Percentiles rank a stretch among this genome's conserved stretches.
These are phyloP conservation scores for Linum trigynum DNA, from an alignment of 345 rosid species.

Conservation along the genomic window DNA sequence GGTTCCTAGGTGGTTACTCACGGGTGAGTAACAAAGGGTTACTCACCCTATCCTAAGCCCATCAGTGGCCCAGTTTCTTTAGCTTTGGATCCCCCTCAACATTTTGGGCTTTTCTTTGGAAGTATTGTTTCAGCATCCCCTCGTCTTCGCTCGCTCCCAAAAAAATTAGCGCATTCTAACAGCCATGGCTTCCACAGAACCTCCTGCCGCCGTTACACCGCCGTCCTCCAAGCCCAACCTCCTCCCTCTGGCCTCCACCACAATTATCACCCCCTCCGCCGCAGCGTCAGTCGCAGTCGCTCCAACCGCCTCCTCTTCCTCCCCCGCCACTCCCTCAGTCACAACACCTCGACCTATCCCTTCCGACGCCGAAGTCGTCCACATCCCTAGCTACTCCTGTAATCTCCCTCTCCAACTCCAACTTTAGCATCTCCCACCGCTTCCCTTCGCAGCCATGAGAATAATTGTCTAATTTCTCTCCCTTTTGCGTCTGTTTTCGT, in stretches of 20 bases:
- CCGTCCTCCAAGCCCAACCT: conserved; percentile 1
- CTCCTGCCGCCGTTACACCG: neutral
- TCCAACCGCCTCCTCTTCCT: conserved; percentile 12
- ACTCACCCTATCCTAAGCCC: too few species aligned
- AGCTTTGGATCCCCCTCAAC: too few species aligned
- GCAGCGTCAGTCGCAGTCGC: conserved; percentile 11
- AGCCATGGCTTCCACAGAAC: neutral
- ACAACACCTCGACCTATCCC: conserved; percentile 20
- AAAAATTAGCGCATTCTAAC: too few species aligned
- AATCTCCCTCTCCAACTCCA: conserved; percentile 17
- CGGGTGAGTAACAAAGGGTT: too few species aligned
- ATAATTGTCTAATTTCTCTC: too few species aligned
- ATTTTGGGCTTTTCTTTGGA: too few species aligned
- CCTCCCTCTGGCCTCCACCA: neutral
- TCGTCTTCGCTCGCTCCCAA: too few species aligned
- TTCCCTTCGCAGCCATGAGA: too few species aligned
- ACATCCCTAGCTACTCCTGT: conserved; percentile 81
- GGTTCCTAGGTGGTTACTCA: too few species aligned
- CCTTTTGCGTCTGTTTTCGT: neutral
- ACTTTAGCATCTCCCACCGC: neutral
- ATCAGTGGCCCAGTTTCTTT: too few species aligned
- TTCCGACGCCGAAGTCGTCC: conserved; percentile 35
- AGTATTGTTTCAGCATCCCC: too few species aligned
- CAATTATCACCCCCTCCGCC: conserved; percentile 3
- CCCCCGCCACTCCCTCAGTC: neutral